Base-by-base conservation (phyloP, 352 stramenopile species). In the Globisporangium nagaii region DNA sequence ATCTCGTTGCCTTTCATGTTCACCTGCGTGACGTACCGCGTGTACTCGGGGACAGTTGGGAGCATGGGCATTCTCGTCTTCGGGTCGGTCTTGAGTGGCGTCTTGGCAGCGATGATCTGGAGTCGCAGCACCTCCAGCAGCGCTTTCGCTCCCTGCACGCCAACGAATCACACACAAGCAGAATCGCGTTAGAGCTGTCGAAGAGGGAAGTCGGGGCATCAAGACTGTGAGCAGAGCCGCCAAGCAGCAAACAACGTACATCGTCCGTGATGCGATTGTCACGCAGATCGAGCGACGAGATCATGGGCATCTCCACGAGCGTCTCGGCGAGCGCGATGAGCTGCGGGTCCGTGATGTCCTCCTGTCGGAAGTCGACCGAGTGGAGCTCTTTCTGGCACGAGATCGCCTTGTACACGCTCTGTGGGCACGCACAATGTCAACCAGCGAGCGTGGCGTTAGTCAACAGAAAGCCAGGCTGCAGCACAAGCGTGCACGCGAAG, bases 361-460 rank as follows among this genome's bases (percentile, higher is more conserved):
- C 79, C 46, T 89, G 75, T 3, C 72, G 73, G 52, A 90, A 92
- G 63, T 93, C 81, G 22, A 88, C 56, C 5, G 64, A 73, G 43
- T 87, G 67, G 8, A 93, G 54, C 34, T 92, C 78, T 57, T 88
- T 88, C 52, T 92, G 84, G 17, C 79, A 79, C 34, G 84, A 89
- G 41, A 93, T 92, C 5, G 81, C 79, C 55, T 91, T 93, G 63
- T 91, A 92, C 46, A 93, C 79, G 45, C 75, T 90, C 81, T 92
- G 13, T 15, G 37, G 13, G 19, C n/a, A n/a, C n/a, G n/a, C n/a
- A n/a, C n/a, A n/a, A n/a, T n/a, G 36, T n/a, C 10, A 10, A 17
- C 19, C 2, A 12, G 24, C 36, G n/a, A 35, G 20, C 15, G 20
- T 30, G 11, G 7, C 24, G 4, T 22, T 25, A 56, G 19, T 44